Conservation (phyloP, 768 basidiomycete genomes). For the Holtermannia corniformis region DNA sequence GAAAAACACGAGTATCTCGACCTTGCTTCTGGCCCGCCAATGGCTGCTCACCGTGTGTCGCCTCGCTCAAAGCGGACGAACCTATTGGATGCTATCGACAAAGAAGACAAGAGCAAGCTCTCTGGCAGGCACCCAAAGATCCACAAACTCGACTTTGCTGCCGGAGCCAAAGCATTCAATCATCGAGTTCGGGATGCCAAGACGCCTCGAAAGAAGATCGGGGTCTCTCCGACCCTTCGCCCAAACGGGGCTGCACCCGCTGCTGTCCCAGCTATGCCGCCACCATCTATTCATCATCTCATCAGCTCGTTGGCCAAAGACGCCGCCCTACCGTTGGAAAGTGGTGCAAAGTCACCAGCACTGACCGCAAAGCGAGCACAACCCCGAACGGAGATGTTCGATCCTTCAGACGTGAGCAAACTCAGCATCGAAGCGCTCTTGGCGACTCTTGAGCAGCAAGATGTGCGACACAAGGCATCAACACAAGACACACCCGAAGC, state of each 20-base stretch:
- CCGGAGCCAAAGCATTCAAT: constrained; percentile 25
- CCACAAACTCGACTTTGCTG: constrained; percentile 34
- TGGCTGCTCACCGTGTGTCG: constrained; percentile 25
- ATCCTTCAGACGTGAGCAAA: constrained; percentile 25
- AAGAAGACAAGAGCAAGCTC: constrained; percentile 31
- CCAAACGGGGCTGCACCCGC: background rate
- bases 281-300: constrained; percentile 3
- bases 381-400: constrained; percentile 15
- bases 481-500: constrained; percentile 20
- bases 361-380: constrained; percentile 31
- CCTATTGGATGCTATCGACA: constrained; percentile 29
- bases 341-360: constrained; percentile 28
- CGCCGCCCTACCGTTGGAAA: constrained; percentile 3
- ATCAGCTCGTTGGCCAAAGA: background rate
- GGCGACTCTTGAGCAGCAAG: constrained; percentile 27
- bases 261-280: constrained; percentile 2
- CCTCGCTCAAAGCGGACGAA: constrained; percentile 26
- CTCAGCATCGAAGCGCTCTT: constrained; percentile 33
- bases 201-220: constrained; percentile 7
- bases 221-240: background rate
- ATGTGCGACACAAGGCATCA: constrained; percentile 16
- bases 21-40: constrained; percentile 34
- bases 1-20: constrained; percentile 37
- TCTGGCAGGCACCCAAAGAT: constrained; percentile 30
- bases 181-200: constrained; percentile 15